phyloP scores from a whole-genome alignment of 1,284 basidiomycete genomes.

The Mycosarcoma maydis region DNA sequence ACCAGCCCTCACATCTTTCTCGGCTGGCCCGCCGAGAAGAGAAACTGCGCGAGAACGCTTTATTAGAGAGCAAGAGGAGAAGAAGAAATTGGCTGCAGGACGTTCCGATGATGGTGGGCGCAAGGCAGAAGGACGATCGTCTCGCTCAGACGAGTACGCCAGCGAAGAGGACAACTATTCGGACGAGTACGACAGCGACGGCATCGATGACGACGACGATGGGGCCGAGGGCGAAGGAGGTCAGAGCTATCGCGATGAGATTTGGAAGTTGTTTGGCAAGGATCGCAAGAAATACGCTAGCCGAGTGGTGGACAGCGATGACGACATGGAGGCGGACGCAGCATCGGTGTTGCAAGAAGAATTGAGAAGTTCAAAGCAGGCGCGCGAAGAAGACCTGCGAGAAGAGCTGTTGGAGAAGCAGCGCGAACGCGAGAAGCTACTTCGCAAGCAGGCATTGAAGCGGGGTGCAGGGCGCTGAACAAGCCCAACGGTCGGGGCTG shows the following conservation, averaged over 20 bases:
- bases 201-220: constrained; percentile 34
- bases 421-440: constrained; percentile 50
- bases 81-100: constrained; percentile 31
- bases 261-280: constrained; percentile 62
- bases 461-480: constrained; percentile 1
- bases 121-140: not conserved
- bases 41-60: constrained; percentile 58
- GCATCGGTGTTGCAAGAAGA: constrained; percentile 57
- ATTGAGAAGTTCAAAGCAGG: constrained; percentile 49
- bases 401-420: constrained; percentile 51
- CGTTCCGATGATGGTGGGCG: not conserved
- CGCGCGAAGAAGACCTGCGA: constrained; percentile 54
- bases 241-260: constrained; percentile 50
- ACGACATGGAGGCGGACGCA: constrained; percentile 65
- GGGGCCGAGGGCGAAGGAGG: constrained; percentile 16
- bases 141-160: constrained; percentile 28
- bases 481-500: no score
- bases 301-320: constrained; percentile 57
- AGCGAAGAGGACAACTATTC: constrained; percentile 36
- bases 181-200: constrained; percentile 39
- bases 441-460: constrained; percentile 26
- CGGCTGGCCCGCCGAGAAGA: constrained; percentile 19
- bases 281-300: constrained; percentile 54
- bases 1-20: constrained; percentile 4
- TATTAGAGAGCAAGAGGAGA: constrained; percentile 55